Percentiles rank a stretch among this genome's conserved stretches.
Conservation (phyloP, 202 grass and related monocot genomes). For the Sporobolus alterniflorus region DNA sequence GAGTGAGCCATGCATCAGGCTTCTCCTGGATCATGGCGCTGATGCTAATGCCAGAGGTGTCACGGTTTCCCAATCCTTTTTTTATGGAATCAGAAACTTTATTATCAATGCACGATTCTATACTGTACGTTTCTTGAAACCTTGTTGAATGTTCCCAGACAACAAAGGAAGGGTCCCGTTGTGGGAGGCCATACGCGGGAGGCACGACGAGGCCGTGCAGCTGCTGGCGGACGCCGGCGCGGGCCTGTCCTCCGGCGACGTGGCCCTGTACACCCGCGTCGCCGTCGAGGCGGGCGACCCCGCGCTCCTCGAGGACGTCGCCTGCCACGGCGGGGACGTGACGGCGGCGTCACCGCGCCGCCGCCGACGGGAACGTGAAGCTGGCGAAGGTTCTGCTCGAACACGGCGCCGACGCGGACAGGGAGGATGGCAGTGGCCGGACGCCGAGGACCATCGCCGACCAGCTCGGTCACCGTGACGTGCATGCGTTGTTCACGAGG, state of each 20-base stretch:
- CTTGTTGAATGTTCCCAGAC: slow-evolving; percentile 24
- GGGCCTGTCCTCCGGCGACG: slow-evolving; percentile 39
- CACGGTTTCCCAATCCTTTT: not conserved
- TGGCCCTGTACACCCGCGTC: slow-evolving; percentile 30
- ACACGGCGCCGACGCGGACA: slow-evolving; percentile 50
- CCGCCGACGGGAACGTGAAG: slow-evolving; percentile 30
- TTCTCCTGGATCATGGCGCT: slow-evolving; percentile 68
- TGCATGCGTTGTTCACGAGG: slow-evolving; percentile 37
- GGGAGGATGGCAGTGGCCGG: slow-evolving; percentile 22
- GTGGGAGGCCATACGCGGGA: slow-evolving; percentile 61
- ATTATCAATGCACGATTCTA: no score
- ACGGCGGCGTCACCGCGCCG: slow-evolving; percentile 48
- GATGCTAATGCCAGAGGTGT: slow-evolving; percentile 74
- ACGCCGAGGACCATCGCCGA: slow-evolving; percentile 39
- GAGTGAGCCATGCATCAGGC: slow-evolving; percentile 55
- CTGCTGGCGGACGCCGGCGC: slow-evolving; percentile 52
- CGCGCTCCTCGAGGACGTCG: slow-evolving; percentile 41
- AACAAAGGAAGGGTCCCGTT: slow-evolving; percentile 55
- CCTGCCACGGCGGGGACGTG: slow-evolving; percentile 50
- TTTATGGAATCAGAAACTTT: not conserved
- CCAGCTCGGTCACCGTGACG: slow-evolving; percentile 35
- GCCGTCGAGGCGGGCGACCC: slow-evolving; percentile 49
- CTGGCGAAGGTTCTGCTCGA: slow-evolving; percentile 40
- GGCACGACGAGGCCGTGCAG: slow-evolving; percentile 31
- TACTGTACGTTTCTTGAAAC: not conserved